These are phyloP conservation scores for Salix viminalis DNA, from an alignment of 345 rosid genomes.

Conservation along the genomic window DNA sequence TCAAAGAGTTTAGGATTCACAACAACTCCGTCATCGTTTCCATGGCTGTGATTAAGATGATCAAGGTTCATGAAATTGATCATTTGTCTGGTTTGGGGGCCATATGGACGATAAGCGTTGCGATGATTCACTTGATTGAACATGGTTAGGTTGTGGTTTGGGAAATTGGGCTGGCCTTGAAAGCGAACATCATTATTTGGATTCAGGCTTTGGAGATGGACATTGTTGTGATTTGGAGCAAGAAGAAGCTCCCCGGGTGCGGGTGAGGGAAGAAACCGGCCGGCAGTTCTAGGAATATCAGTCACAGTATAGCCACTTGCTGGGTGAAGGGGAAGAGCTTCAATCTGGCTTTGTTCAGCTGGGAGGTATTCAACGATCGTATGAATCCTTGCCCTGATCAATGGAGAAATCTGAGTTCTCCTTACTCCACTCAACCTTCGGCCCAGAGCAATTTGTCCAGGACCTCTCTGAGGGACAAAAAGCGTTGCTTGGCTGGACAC, in stretches of 20 bases:
- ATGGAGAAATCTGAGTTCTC: not conserved
- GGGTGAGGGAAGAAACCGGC: not conserved
- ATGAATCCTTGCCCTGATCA: not conserved
- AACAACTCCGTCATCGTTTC: too few relatives aligned
- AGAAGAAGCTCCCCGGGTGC: too few relatives aligned
- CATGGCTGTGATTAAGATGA: too few relatives aligned
- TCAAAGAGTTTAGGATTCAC: not conserved
- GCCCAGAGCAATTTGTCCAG: slow-evolving; percentile 11
- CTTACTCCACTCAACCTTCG: not conserved
- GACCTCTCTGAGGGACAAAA: not conserved
- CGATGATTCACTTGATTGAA: too few relatives aligned
- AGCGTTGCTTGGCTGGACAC: not conserved
- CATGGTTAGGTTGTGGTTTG: too few relatives aligned
- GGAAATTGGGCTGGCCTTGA: too few relatives aligned
- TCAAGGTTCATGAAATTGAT: not conserved
- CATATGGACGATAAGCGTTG: too few relatives aligned
- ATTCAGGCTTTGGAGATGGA: too few relatives aligned
- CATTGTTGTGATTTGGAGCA: too few relatives aligned
- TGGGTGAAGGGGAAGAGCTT: too few relatives aligned
- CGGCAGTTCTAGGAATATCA: not conserved
- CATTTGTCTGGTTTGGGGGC: not conserved
- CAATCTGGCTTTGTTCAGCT: too few relatives aligned
- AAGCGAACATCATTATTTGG: too few relatives aligned
- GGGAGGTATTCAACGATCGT: not conserved
- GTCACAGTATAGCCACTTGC: not conserved